Conservation (phyloP, 192 early-diverging fungal genomes). For the Rhizophagus sp. region DNA sequence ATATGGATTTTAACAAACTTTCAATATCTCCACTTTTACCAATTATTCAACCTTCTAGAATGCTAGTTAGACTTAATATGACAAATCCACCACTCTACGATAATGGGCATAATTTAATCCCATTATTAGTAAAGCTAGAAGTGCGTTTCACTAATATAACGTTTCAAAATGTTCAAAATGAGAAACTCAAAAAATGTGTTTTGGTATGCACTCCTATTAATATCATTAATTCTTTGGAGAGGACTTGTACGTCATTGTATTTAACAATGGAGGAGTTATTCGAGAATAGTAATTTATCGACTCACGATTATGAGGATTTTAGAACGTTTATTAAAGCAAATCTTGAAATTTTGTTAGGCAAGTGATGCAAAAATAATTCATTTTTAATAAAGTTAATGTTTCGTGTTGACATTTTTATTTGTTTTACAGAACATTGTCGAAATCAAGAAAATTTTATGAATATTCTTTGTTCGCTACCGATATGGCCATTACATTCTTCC, state of each 20-base stretch:
- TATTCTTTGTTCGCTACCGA: background rate
- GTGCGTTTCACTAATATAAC: background rate
- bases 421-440: background rate
- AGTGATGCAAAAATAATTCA: no score
- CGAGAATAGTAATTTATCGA: background rate
- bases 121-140: background rate
- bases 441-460: background rate
- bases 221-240: background rate
- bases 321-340: background rate
- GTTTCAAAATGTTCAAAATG: background rate
- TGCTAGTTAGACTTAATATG: background rate
- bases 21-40: background rate
- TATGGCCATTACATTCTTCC: background rate
- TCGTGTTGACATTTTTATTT: background rate
- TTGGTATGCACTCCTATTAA: background rate
- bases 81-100: background rate
- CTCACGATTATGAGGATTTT: background rate
- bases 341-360: background rate
- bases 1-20: background rate
- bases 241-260: background rate
- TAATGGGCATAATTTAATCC: background rate
- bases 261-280: background rate
- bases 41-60: background rate
- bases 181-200: background rate
- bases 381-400: no score